phyloP scores from a whole-genome alignment of 495 filamentous ascomycete species.

The Pseudomonodictys pantanalensis region DNA sequence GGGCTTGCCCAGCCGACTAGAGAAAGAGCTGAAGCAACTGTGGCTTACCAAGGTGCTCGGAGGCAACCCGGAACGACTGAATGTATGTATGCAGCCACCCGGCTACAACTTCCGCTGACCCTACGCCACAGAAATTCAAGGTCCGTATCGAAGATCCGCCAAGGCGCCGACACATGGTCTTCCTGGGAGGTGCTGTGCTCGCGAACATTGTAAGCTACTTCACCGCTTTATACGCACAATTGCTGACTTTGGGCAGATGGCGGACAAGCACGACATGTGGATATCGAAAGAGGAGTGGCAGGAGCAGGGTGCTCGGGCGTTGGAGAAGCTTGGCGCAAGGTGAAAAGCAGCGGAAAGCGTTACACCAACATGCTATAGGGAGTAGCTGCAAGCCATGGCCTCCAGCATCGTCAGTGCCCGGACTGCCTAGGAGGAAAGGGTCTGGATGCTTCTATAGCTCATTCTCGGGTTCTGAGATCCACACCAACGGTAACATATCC shows the following conservation, averaged over 20 bases:
- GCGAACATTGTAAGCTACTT: slow-evolving; percentile 80
- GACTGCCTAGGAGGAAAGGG: too few species aligned
- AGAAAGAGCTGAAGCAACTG: slow-evolving; percentile 98
- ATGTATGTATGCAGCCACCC: slow-evolving; percentile 49
- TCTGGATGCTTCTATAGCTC: too few species aligned
- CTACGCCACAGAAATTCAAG: slow-evolving; percentile 79
- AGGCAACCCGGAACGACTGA: slow-evolving; percentile 86
- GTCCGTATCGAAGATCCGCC: slow-evolving; percentile 98
- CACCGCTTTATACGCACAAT: slow-evolving; percentile 1
- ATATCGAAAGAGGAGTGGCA: slow-evolving; percentile 95
- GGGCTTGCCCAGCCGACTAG: slow-evolving; percentile 85
- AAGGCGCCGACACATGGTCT: slow-evolving; percentile 96
- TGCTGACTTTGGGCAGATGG: slow-evolving; percentile 62
- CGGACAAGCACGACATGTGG: slow-evolving; percentile 98
- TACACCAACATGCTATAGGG: too few species aligned
- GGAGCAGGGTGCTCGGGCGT: slow-evolving; percentile 79
- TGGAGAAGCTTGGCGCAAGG: slow-evolving; percentile 90
- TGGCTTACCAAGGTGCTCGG: slow-evolving; percentile 90
- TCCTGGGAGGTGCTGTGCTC: slow-evolving; percentile 92
- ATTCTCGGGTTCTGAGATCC: too few species aligned
- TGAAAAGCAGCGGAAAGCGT: too few species aligned
- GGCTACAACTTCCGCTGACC: slow-evolving; percentile 11
- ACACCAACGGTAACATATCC: too few species aligned
- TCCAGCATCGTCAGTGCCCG: too few species aligned
- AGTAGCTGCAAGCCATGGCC: too few species aligned